Conservation (phyloP, 2,329 filamentous ascomycete species). For the Pyrenochaeta sp. region DNA sequence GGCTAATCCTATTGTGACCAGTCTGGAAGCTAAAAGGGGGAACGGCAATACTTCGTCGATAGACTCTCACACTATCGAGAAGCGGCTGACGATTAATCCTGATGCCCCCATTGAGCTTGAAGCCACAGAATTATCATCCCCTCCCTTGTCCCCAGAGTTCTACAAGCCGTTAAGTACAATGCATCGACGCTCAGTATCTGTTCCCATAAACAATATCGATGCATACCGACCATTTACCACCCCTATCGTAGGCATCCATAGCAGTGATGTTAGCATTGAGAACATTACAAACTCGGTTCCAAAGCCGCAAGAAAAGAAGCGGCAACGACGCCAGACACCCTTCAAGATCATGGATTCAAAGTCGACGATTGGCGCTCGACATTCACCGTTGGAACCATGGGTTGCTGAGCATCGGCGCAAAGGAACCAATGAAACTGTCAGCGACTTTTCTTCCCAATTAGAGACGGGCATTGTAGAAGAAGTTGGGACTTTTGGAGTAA, state of each 20-base stretch:
- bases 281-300: conserved; percentile 13
- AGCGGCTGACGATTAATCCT: conserved; percentile 15
- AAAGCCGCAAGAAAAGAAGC: conserved; percentile 26
- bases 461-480: conserved; percentile 32
- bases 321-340: conserved; percentile 38
- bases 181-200: conserved; percentile 24
- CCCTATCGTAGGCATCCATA: conserved; percentile 7
- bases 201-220: conserved; percentile 21
- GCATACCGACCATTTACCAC: conserved; percentile 18
- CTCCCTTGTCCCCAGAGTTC: conserved; percentile 17
- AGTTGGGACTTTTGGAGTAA: conserved; percentile 36
- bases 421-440: conserved; percentile 25
- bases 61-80: conserved; percentile 12
- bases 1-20: conserved; percentile 11
- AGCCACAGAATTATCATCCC: conserved; percentile 16
- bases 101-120: conserved; percentile 27
- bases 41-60: conserved; percentile 18
- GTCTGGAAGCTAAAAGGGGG: conserved; percentile 2
- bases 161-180: conserved; percentile 14
- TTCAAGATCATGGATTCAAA: conserved; percentile 23
- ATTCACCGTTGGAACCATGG: conserved; percentile 39
- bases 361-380: conserved; percentile 13
- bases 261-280: conserved; percentile 16
- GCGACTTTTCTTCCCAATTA: conserved; percentile 29
- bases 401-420: conserved; percentile 36